Base-by-base conservation (phyloP, 345 rosid genomes). In the Brassica incana region DNA sequence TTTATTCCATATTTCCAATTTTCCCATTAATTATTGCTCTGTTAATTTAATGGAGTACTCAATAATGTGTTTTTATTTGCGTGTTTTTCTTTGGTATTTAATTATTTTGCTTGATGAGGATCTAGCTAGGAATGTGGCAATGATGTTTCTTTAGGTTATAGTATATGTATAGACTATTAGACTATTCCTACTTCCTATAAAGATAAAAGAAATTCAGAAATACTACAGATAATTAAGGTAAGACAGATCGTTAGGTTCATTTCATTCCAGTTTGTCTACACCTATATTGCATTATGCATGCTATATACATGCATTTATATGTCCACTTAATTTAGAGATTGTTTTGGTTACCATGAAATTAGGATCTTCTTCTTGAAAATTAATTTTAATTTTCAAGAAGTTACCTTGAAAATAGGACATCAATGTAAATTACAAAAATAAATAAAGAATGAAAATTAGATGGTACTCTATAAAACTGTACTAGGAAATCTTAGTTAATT, bases 51-150 rank as follows among this genome's bases (percentile, higher is more conserved):
- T 38, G 45, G 45, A 38, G 45, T 73, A 60, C 40, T 60, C 65
- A n/a, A 36, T 73, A 73, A 15, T 40, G 68, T 62, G 69, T 61
- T 12, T 62, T n/a, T 43, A 6, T 73, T 62, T 38, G 32, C 61
- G 43, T 45, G 70, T 48, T 74, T 60, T 63, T 45, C 29, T 63
- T 62, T 43, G 27, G 30, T 63, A 5, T 64, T 54, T 80, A 65
- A 71, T 43, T 71, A 25, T 64, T 70, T 65, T 69, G 48, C 20
- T 64, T 29, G 79, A 64, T 36, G 79, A 74, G 36, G 79, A 64
- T 69, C 38, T 75, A 54, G 14, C 79, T 11, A 75, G 76, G 83
- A 75, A 69, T 70, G 83, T 75, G 80, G 79, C 30, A 72, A 65
- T 58, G 72, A 64, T 80, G 71, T 64, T 75, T 56, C 79, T 63